phyloP scores from a whole-genome alignment of 768 basidiomycete species.

The Cubamyces sp. region DNA sequence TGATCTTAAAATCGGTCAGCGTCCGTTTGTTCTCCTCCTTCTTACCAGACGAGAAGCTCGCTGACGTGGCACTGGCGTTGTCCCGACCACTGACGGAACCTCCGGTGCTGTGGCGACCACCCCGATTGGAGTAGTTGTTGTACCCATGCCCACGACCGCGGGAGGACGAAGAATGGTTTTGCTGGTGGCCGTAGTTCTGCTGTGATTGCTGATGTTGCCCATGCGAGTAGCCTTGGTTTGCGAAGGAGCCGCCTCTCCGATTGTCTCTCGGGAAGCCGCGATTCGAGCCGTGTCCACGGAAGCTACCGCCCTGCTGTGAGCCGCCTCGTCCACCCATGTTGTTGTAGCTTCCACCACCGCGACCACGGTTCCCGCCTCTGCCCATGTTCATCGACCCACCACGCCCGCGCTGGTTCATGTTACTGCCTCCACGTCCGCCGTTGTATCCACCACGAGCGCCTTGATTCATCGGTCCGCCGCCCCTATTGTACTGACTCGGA shows the following conservation, averaged over 20 bases:
- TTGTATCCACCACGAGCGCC: slow-evolving; percentile 49
- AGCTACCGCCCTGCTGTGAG: slow-evolving; percentile 43
- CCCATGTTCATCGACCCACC: slow-evolving; percentile 43
- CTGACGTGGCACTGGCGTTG: slow-evolving; percentile 34
- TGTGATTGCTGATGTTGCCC: slow-evolving; percentile 38
- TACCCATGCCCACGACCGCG: slow-evolving; percentile 69
- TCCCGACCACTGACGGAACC: slow-evolving; percentile 51
- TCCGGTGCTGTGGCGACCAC: slow-evolving; percentile 44
- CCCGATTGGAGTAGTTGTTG: slow-evolving; percentile 38
- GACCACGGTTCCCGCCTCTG: slow-evolving; percentile 38
- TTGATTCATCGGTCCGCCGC: slow-evolving; percentile 44
- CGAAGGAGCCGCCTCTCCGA: slow-evolving; percentile 70
- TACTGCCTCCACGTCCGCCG: slow-evolving; percentile 46
- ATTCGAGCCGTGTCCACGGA: slow-evolving; percentile 67
- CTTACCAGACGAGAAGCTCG: slow-evolving; percentile 54
- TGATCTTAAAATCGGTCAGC: slow-evolving; percentile 97
- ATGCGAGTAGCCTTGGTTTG: slow-evolving; percentile 39
- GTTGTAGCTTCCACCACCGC: slow-evolving; percentile 43
- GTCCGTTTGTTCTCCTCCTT: slow-evolving; percentile 90
- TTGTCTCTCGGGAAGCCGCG: slow-evolving; percentile 70
- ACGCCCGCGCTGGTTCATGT: slow-evolving; percentile 46
- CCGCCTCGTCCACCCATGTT: slow-evolving; percentile 50
- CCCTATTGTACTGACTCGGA: slow-evolving; percentile 43
- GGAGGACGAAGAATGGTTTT: slow-evolving; percentile 41
- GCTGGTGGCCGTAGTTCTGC: slow-evolving; percentile 43